Evolutionary conservation across 257 asterid species (phyloP), one percentile per base, ranked within the genome.

Genomic region (Solanum verrucosum): DNA sequence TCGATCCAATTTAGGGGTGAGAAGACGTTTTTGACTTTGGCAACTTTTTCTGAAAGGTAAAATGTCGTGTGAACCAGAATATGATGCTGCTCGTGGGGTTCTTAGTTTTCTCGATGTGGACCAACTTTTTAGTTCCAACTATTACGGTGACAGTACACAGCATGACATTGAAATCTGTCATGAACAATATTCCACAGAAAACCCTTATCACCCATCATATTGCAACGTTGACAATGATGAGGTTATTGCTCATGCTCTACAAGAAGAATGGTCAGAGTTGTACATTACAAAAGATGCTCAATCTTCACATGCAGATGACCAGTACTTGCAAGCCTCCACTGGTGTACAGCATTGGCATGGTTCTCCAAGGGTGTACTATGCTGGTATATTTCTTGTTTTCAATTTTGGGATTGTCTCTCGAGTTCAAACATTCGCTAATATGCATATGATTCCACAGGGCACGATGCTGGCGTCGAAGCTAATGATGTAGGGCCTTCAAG

Each of bases 81-180:
- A 96, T 74, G 98, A 96, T 90, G 90, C 95, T 87, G 81, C 93
- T 88, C 87, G 91, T 10, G 95, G 98, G 97, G 90, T 65, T 72
- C 87, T 84, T 72, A 85, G 93, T 87, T 90, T 94, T 82, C 90
- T 97, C 87, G 92, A 93, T 84, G 84, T 93, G 25, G 97, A 96
- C 85, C 90, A 89, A 87, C 90, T 95, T 85, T 95, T 95, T 92
- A 95, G 94, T 87, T 91, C 91, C 90, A 93, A 90, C 91, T 96
- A 95, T 87, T 94, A 96, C 34, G 98, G 98, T 29, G 98, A 93
- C 90, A 85, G 91, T 89, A 91, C 89, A 74, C 96, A 94, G 86
- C 94, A 94, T 90, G 98, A 91, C 72, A 92, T 94, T 88, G 93
- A 90, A 86, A 94, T 97, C 84, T 91, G 91, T 86, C 98, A 88